Percentiles rank a stretch among this genome's conserved stretches.
Evolutionary conservation across 2,329 filamentous ascomycete genomes (phyloP).

Genomic region (Aureobasidium mangrovei): DNA sequence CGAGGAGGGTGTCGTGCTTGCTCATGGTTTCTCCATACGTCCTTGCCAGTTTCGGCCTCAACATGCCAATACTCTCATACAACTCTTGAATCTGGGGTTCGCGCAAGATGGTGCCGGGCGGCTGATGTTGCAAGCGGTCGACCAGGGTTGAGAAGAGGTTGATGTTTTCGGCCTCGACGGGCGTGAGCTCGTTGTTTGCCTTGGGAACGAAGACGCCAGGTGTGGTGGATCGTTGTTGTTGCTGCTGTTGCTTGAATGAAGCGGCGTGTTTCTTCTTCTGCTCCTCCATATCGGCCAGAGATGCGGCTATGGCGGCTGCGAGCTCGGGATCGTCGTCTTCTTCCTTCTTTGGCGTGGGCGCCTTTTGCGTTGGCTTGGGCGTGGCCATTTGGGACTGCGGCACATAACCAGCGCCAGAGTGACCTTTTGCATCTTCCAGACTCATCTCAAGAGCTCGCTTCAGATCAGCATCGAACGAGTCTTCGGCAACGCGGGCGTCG

Average conservation of each 20-base stretch:
- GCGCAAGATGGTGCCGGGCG: slow-evolving; percentile 87
- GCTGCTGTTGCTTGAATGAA: slow-evolving; percentile 65
- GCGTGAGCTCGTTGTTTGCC: slow-evolving; percentile 78
- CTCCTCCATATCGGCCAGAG: slow-evolving; percentile 92
- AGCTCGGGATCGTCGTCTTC: slow-evolving; percentile 90
- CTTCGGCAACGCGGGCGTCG: slow-evolving; percentile 68
- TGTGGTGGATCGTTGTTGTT: slow-evolving; percentile 26
- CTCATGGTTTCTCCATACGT: slow-evolving; percentile 99
- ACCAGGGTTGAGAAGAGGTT: slow-evolving; percentile 91
- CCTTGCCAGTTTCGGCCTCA: slow-evolving; percentile 85
- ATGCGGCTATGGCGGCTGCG: slow-evolving; percentile 90
- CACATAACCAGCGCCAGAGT: slow-evolving; percentile 61
- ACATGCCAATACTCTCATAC: slow-evolving; percentile 90
- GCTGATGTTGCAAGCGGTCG: slow-evolving; percentile 87
- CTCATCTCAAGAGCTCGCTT: slow-evolving; percentile 95
- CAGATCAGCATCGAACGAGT: slow-evolving; percentile 88
- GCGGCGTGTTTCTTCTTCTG: slow-evolving; percentile 88
- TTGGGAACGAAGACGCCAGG: slow-evolving; percentile 56
- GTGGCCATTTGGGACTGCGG: slow-evolving; percentile 48
- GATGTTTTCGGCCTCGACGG: slow-evolving; percentile 94
- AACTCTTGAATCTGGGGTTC: slow-evolving; percentile 97
- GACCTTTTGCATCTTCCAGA: slow-evolving; percentile 78
- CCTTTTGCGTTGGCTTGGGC: slow-evolving; percentile 28
- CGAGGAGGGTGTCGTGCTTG: slow-evolving; percentile 92
- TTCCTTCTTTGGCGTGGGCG: slow-evolving; percentile 32